Conservation (phyloP, 768 basidiomycete genomes). For the Hericium coralloides region DNA sequence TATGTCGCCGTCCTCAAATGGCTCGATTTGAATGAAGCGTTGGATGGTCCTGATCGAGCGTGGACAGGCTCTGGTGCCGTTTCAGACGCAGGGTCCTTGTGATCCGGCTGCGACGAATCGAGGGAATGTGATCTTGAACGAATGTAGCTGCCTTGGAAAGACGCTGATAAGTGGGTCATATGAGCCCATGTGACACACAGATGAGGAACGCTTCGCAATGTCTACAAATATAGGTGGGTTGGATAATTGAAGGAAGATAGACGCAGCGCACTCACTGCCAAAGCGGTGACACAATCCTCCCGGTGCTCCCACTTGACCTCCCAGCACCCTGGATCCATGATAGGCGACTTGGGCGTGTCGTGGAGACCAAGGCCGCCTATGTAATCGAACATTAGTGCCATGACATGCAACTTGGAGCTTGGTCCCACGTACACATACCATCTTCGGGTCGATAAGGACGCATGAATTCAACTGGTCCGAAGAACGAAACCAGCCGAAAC, state of each 20-base stretch:
- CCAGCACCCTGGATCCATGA: constrained; percentile 59
- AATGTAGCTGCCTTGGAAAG: neutral
- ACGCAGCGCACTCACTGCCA: constrained; percentile 41
- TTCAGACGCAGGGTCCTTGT: neutral
- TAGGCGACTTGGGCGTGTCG: constrained; percentile 39
- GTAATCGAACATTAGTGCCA: neutral
- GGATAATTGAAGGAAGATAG: neutral
- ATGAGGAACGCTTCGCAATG: constrained; percentile 61
- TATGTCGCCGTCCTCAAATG: neutral
- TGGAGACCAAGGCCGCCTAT: constrained; percentile 34
- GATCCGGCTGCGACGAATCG: neutral
- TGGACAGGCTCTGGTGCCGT: neutral
- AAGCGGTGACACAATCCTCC: constrained; percentile 64
- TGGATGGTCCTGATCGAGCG: neutral
- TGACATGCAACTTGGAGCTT: no score
- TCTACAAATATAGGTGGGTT: constrained; percentile 32
- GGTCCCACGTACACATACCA: no score
- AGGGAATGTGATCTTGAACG: neutral
- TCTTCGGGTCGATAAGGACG: neutral
- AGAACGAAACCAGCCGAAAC: neutral
- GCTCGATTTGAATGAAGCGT: neutral
- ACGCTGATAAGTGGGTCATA: neutral
- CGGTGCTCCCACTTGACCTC: constrained; percentile 75
- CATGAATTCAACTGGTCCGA: neutral
- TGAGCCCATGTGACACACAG: constrained; percentile 78